A percentile compares a stretch with the other conserved stretches of the same genome.
Evolutionary conservation across 1,139 yeast genomes (phyloP).

Genomic region (Starmera stellimalicola): DNA sequence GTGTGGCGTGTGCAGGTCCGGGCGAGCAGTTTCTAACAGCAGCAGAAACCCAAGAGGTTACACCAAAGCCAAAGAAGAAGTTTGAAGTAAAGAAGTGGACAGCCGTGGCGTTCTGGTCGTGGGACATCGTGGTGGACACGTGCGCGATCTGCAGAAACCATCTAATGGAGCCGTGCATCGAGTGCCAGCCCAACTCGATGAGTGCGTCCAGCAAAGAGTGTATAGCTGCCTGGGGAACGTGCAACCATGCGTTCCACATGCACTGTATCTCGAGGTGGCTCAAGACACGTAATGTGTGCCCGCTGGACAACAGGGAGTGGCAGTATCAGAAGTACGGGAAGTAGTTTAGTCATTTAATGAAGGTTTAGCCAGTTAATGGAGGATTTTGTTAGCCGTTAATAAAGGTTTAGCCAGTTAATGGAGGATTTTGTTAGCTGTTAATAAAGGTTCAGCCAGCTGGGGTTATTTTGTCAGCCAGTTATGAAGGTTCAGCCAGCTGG

Average conservation of each 20-base stretch:
- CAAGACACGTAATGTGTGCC: constrained; percentile 95
- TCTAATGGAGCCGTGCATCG: constrained; percentile 97
- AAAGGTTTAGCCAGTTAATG: too few species aligned
- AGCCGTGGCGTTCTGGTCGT: constrained; percentile 98
- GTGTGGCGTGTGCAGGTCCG: too few species aligned
- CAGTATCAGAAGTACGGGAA: constrained; percentile 73
- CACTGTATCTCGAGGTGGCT: constrained; percentile 97
- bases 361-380: too few species aligned
- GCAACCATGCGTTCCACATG: constrained; percentile 90
- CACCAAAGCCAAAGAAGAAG: constrained; percentile 38
- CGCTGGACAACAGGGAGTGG: constrained; percentile 94
- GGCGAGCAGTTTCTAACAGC: too few species aligned
- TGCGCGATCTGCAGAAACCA: constrained; percentile 99
- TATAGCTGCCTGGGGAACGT: constrained; percentile 94
- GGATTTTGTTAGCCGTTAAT: too few species aligned
- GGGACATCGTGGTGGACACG: constrained; percentile 95
- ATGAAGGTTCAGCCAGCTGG: too few species aligned
- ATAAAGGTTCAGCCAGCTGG: too few species aligned
- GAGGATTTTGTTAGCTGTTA: too few species aligned
- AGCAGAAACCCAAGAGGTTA: constrained; percentile 5
- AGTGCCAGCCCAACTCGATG: constrained; percentile 83
- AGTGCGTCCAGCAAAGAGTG: constrained; percentile 68
- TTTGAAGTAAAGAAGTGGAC: constrained; percentile 87
- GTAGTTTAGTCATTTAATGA: too few species aligned
- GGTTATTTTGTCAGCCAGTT: too few species aligned